phyloP scores from a whole-genome alignment of 805 yeast genomes.

The Spathaspora girioi region DNA sequence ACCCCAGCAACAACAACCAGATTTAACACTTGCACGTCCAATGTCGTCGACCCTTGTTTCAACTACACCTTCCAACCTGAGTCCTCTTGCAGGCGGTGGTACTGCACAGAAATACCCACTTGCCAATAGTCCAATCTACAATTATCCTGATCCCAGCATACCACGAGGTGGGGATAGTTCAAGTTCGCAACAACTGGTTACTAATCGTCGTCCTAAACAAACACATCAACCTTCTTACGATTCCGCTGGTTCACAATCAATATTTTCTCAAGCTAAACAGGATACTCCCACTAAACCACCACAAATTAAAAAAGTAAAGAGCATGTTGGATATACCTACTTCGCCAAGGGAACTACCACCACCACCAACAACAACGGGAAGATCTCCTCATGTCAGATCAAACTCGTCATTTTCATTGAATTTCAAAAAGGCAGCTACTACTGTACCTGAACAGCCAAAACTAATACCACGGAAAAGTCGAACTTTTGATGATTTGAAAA shows the following conservation, averaged over 20 bases:
- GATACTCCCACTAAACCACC: neutral
- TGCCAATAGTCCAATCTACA: neutral
- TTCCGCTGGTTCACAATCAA: neutral
- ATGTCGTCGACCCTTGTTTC: neutral
- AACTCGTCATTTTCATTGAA: slow-evolving; percentile 16
- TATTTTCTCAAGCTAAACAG: neutral
- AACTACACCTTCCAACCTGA: neutral
- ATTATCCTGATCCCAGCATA: neutral
- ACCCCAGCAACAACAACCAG: neutral
- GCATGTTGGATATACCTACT: slow-evolving; percentile 4
- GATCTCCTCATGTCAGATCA: slow-evolving; percentile 19
- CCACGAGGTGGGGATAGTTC: neutral
- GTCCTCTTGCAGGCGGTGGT: neutral
- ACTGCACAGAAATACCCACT: neutral
- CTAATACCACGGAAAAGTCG: slow-evolving; percentile 8
- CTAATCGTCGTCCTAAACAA: slow-evolving; percentile 4
- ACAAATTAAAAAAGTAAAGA: slow-evolving; percentile 1
- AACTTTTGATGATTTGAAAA: slow-evolving; percentile 18
- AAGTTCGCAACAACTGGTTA: neutral
- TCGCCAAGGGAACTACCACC: neutral
- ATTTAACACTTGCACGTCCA: no score
- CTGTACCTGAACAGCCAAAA: neutral
- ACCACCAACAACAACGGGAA: neutral
- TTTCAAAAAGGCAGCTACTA: slow-evolving; percentile 5
- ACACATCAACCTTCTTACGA: neutral